Evolutionary conservation across 768 basidiomycete genomes (phyloP), one percentile per base, ranked within the genome.

Genomic region (Lactarius hatsudake): DNA sequence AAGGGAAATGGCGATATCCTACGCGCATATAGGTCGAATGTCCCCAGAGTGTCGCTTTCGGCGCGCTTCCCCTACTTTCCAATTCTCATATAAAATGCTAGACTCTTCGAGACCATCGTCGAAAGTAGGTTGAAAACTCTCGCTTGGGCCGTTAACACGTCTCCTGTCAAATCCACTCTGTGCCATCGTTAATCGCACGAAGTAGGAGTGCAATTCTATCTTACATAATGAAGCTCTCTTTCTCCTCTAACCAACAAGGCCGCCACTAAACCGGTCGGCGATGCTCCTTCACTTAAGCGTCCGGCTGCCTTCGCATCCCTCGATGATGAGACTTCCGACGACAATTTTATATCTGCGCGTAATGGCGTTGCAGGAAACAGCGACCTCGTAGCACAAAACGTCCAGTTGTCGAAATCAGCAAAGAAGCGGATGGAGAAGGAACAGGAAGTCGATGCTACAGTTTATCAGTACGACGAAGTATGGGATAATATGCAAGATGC

Each of bases 401-500:
- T 83, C 17, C 81, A 79, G 65, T 79, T 86, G 42, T 90, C 90
- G 30, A 87, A 84, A 72, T 78, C 85, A n/a, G 80, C 81, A 76
- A 86, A 82, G 79, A 90, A 88, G 74, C 84, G 85, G 70, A 86
- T 96, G 79, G 87, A 92, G 69, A 85, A 84, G 59, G 95, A 96
- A 75, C 84, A 87, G 79, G 81, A 82, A 68, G 80, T 94, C 3
- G 96, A 98, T 72, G 74, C 84, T 53, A 89, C 88, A 0, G 91
- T 96, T 5, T 98, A 90, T 76, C 87, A 96, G 76, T 99, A 99
- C 73, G 97, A 99, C 75, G 95, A 93, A 77, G 87, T 98, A 5
- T 98, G 89, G 85, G 97, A 99, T 73, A 86, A 84, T 71, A 98
- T 99, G 89, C 95, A 98, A 78, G 86, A 90, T 70, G 90, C 87